Evolutionary conservation across 2,329 filamentous ascomycete genomes (phyloP), one percentile per base, ranked within the genome.

Genomic region (Cladosporium phlei): DNA sequence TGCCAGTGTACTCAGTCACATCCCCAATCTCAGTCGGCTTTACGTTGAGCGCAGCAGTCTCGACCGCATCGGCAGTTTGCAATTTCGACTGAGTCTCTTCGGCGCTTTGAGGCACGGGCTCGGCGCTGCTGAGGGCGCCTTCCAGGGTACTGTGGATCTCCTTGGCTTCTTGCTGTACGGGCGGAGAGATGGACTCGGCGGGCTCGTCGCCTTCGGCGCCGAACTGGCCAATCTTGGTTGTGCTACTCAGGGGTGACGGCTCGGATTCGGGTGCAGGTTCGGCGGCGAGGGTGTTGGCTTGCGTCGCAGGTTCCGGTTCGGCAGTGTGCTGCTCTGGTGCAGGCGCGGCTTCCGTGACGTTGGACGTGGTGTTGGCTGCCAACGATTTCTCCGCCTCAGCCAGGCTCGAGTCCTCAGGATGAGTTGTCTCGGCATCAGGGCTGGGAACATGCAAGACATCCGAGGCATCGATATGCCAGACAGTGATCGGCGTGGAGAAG

Each of bases 401-500:
- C 2, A 34, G 7, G 21, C 25, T 33, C 7, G n/a, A 2, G 2
- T 45, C 42, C 4, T 35, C 14, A 11, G 49, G 20, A 19, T 49
- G 34, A 3, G 51, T 40, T 8, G 32, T 39, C 3, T 46, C 46
- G 4, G 49, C 45, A 5, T 22, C 22, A 6, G 45, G 12, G 7
- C 50, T 43, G 9, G 59, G 52, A 14, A 70, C 66, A 28, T 59
- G 52, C 6, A 73, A 52, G n/a, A 58, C 50, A 32, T 69, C 68
- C 20, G 65, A 59, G 16, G 68, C 65, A n/a, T 69, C 65, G 47
- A 73, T 70, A 10, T 67, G 58, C 66, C 68, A 74, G 6, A 69
- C 51, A 4, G 64, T 68, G 19, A 63, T 57, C 8, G 68, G 54
- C 2, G 54, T 55, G 10, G 63, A 65, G 46, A 70, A 63, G 17